Conservation (phyloP, 2,329 filamentous ascomycete genomes). For the Lecanicillium sp. region DNA sequence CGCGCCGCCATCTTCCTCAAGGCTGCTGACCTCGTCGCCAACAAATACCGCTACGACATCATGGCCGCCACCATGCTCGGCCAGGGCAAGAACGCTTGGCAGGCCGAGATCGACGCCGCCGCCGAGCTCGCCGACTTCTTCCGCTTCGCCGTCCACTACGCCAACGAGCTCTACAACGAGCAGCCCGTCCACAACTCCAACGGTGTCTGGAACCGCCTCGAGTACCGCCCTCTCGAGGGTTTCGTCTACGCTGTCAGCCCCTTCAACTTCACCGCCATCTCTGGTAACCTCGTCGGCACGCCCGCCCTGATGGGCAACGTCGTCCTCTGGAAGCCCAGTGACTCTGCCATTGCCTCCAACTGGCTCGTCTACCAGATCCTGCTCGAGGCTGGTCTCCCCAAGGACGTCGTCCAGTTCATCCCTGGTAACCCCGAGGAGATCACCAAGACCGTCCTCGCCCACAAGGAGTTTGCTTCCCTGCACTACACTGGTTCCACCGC, state of each 20-base stretch:
- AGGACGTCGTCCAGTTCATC: slow-evolving; percentile 87
- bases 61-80: slow-evolving; percentile 96
- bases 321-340: slow-evolving; percentile 94
- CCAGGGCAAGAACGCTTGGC: slow-evolving; percentile 97
- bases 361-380: slow-evolving; percentile 88
- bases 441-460: slow-evolving; percentile 68
- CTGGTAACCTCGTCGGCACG: slow-evolving; percentile 74
- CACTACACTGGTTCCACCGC: slow-evolving; percentile 93
- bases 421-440: slow-evolving; percentile 82
- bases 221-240: slow-evolving; percentile 84
- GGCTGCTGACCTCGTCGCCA: slow-evolving; percentile 82
- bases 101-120: slow-evolving; percentile 96
- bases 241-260: slow-evolving; percentile 93
- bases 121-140: slow-evolving; percentile 91
- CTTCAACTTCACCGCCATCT: slow-evolving; percentile 97
- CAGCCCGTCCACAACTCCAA: slow-evolving; percentile 80
- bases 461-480: slow-evolving; percentile 79
- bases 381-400: slow-evolving; percentile 82
- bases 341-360: slow-evolving; percentile 81
- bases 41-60: slow-evolving; percentile 93
- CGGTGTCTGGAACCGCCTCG: slow-evolving; percentile 86
- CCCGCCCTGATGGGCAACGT: slow-evolving; percentile 91
- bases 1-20: slow-evolving; percentile 92
- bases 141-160: slow-evolving; percentile 90
- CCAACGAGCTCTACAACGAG: slow-evolving; percentile 80